A percentile compares a stretch with the other conserved stretches of the same genome.
These are phyloP conservation scores for Dittrichia graveolens DNA, from an alignment of 129 eudicot species.

Conservation along the genomic window DNA sequence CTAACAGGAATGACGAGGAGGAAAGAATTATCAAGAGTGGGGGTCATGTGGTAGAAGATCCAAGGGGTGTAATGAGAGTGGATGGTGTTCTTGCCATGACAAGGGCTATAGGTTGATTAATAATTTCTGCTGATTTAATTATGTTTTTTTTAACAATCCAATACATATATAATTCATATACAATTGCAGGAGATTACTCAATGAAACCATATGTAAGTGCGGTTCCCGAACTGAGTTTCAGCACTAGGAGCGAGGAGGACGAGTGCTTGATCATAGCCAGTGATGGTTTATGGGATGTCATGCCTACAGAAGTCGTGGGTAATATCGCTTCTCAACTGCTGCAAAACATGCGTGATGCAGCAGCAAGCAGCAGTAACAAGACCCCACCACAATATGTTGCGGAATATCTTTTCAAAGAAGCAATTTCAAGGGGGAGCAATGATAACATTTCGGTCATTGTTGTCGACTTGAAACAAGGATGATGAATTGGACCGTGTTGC, in stretches of 20 bases:
- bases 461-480: slow-evolving; percentile 27
- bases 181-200: slow-evolving; percentile 25
- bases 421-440: slow-evolving; percentile 16
- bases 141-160: not conserved
- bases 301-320: slow-evolving; percentile 21
- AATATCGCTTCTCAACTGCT: slow-evolving; percentile 17
- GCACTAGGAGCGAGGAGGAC: slow-evolving; percentile 16
- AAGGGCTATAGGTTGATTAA: slow-evolving; percentile 33
- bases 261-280: slow-evolving; percentile 32
- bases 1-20: slow-evolving; percentile 25
- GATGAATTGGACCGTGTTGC: too few relatives aligned
- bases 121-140: not conserved
- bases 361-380: not conserved
- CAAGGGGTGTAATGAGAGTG: slow-evolving; percentile 27
- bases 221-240: slow-evolving; percentile 32
- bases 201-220: slow-evolving; percentile 27
- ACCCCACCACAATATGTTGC: slow-evolving; percentile 21
- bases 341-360: not conserved
- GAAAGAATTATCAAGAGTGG: slow-evolving; percentile 20
- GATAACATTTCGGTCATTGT: slow-evolving; percentile 31
- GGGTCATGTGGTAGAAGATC: slow-evolving; percentile 9
- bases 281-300: slow-evolving; percentile 37
- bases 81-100: slow-evolving; percentile 36
- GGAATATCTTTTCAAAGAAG: slow-evolving; percentile 20
- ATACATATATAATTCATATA: not conserved